Evolutionary conservation across 257 asterid species (phyloP), one percentile per base, ranked within the genome.

Genomic region (Solanum ossicruentum): DNA sequence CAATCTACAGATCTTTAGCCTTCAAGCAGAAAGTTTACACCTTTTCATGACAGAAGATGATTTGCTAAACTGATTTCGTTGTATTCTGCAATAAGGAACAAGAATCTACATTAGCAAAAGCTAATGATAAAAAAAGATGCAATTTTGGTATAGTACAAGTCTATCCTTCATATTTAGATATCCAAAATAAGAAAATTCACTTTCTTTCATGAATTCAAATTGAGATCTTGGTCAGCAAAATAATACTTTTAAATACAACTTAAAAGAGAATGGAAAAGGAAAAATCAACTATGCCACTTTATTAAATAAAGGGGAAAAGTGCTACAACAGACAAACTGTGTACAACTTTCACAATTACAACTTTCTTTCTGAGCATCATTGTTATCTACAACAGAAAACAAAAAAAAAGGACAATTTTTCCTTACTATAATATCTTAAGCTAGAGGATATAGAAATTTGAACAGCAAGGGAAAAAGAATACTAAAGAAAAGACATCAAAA

Each of bases 311-410:
- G 63, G 84, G 79, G 55, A 71, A 75, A 83, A 73, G 57, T 84
- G n/a, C 80, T 84, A 88, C 87, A 87, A 86, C 81, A 69, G 60
- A 81, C 87, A 41, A 87, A 88, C 86, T 58, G 87, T 36, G 75
- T 72, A 77, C 52, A 84, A 87, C 85, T 86, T 80, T 21, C 52
- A 23, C 79, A 55, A 56, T 41, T 77, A 77, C 85, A 70, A 84
- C 70, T 61, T 86, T 28, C 65, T 15, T 51, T 77, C 82, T 77
- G 2, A 52, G 43, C 65, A 81, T 86, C 69, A 83, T 67, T 82
- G 82, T 73, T 51, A 26, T 26, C 36, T 51, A 52, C 82, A 60
- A 83, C 63, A 51, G 71, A 70, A 51, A 28, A 8, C 6, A 80
- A 17, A 21, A 56, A 45, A 56, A 47, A 6, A 47, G 21, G 13